Conservation (phyloP, 306 rosid species). For the Canavalia ensiformis region DNA sequence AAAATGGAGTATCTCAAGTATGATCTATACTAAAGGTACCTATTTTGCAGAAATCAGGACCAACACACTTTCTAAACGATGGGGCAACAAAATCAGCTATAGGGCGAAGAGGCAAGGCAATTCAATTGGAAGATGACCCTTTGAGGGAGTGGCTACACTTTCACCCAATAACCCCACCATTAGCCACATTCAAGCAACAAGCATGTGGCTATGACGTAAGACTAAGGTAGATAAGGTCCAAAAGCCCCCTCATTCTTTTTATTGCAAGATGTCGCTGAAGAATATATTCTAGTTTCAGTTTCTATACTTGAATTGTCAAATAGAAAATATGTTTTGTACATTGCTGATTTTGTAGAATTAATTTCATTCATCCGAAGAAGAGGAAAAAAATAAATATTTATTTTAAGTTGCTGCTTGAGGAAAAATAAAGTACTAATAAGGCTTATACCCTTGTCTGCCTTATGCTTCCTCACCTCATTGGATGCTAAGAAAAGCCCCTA, state of each 20-base stretch:
- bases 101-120: conserved; percentile 40
- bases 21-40: conserved; percentile 41
- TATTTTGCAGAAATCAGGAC: conserved; percentile 46
- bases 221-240: conserved; percentile 47
- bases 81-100: conserved; percentile 48
- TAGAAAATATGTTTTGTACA: conserved; percentile 45
- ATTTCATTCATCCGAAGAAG: conserved; percentile 35
- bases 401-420: conserved; percentile 38
- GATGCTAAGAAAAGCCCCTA: conserved; percentile 55
- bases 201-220: conserved; percentile 51
- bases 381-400: neutral
- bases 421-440: conserved; percentile 25
- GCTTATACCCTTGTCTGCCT: conserved; percentile 35
- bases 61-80: conserved; percentile 37
- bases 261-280: conserved; percentile 42
- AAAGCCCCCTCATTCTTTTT: conserved; percentile 57
- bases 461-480: conserved; percentile 50
- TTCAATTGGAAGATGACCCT: conserved; percentile 31
- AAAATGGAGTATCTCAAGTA: conserved; percentile 50
- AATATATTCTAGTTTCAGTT: conserved; percentile 39
- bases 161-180: conserved; percentile 45
- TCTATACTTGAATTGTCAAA: conserved; percentile 44
- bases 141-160: conserved; percentile 45
- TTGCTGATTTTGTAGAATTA: conserved; percentile 19
- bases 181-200: conserved; percentile 45